Evolutionary conservation across 2,329 filamentous ascomycete genomes (phyloP), one percentile per base, ranked within the genome.

Genomic region (Tolypocladium ovalisporum): DNA sequence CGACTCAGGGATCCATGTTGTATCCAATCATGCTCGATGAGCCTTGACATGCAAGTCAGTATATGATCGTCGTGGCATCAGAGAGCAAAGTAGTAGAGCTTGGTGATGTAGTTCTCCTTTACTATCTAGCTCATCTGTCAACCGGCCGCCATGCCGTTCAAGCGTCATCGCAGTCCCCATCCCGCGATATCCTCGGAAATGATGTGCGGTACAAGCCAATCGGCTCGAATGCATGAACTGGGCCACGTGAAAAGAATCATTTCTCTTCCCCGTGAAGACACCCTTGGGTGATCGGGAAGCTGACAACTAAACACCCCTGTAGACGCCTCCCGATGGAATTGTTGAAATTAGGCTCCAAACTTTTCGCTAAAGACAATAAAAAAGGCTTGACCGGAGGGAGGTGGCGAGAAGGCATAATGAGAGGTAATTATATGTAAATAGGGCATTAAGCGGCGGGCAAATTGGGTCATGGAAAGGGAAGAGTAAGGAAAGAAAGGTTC

Each of bases 291-390:
- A n/a, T n/a, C 32, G 40, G 5, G 15, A 27, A 44, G 4, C 24
- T 17, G 29, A 12, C 47, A 34, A 19, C 12, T 51, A 19, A n/a
- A 34, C 15, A 34, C 29, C 8, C 29, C 47, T 51, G 17, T 51
- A 54, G 62, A 67, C 65, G 61, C 66, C 66, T 57, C 47, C 49
- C 57, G 57, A 56, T 60, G 57, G 44, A 24, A 5, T 24, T n/a
- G 39, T 24, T 22, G 51, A 19, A 36, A 44, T n/a, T 22, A 47
- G 27, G 32, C 32, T 54, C 52, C 8, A 8, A 54, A 57, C n/a
- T 34, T 15, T 36, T 52, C 55, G 34, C 40, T 54, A 4, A 37
- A 54, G 52, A n/a, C 47, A 47, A 58, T 12, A 53, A 42, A 5
- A 35, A 29, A 51, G 22, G 17, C 47, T n/a, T 19, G 19, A 24